Evolutionary conservation across 2,329 filamentous ascomycete species (phyloP).

Genomic region (Nothophaeocryptopus gaeumannii): DNA sequence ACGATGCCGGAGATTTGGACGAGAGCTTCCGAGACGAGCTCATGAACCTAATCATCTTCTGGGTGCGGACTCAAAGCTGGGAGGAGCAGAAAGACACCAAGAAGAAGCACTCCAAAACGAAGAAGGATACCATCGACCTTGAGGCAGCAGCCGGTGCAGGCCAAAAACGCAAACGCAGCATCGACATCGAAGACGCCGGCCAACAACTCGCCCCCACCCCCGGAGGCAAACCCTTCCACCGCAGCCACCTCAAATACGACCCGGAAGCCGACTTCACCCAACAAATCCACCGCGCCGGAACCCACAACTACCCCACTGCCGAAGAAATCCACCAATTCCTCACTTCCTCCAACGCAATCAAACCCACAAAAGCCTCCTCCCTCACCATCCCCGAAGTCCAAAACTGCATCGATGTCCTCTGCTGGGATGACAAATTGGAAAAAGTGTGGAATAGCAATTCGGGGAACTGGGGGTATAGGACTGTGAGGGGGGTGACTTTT

Average conservation of each 20-base stretch:
- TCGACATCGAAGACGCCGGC: slow-evolving; percentile 33
- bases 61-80: slow-evolving; percentile 70
- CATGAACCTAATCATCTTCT: slow-evolving; percentile 68
- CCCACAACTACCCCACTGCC: slow-evolving; percentile 73
- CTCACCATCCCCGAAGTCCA: slow-evolving; percentile 70
- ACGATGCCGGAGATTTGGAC: slow-evolving; percentile 86
- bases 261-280: slow-evolving; percentile 26
- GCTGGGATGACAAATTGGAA: slow-evolving; percentile 83
- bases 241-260: slow-evolving; percentile 15
- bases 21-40: slow-evolving; percentile 80
- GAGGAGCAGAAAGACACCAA: slow-evolving; percentile 47
- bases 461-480: slow-evolving; percentile 51
- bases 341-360: slow-evolving; percentile 65
- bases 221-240: slow-evolving; percentile 24
- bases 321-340: slow-evolving; percentile 73
- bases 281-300: slow-evolving; percentile 32
- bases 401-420: slow-evolving; percentile 81
- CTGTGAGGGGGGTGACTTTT: slow-evolving; percentile 37
- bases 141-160: slow-evolving; percentile 8
- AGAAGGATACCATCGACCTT: slow-evolving; percentile 4
- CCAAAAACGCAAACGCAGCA: slow-evolving; percentile 31
- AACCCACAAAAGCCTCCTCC: slow-evolving; percentile 57
- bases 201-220: slow-evolving; percentile 9
- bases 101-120: slow-evolving; percentile 5
- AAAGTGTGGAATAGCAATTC: slow-evolving; percentile 35